Base-by-base conservation (phyloP, 768 basidiomycete genomes). In the Amanita phalloides region DNA sequence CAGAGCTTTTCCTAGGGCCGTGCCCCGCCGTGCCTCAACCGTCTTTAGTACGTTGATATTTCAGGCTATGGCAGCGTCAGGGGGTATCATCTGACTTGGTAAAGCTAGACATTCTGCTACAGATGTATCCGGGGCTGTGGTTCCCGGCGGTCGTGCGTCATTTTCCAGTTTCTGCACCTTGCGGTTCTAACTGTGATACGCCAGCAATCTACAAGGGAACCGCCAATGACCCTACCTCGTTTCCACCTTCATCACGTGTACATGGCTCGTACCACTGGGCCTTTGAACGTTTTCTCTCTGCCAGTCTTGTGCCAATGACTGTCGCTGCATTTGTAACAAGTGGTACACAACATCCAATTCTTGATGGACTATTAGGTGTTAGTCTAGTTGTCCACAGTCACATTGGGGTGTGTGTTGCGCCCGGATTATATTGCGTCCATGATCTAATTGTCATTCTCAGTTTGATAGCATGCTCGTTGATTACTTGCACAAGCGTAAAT, bases 261-360 rank as follows among this genome's bases (percentile, higher is more conserved):
- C 88, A 94, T 60, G 95, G 96, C 46, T 93, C 92, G 2, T 84
- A 96, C 68, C 95, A 83, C 66, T 83, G 81, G 82, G 84, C 92
- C 1, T 98, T 97, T 63, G 96, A 99, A 68, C 87, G 94, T 49
- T 75, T 93, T 26, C 77, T 98, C 46, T 86, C 88, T 0, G 96
- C 92, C 0, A 71, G 81, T 11, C 79, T 98, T 58, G 79, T 99
- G 13, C 96, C 96, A 36, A 70, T 94, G 60, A 92, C 91, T 14
- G 86, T 77, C 13, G 86, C 89, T 28, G 87, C 94, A 0, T 90
- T 90, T 58, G 89, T 81, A 25, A 86, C 86, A 5, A 82, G 82
- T 38, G 81, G 79, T 14, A 80, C 75, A 49, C 76, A 74, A 55
- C 82, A 94, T 70, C 90, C 96, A 3, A 69, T 96, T 57, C 66